phyloP scores from a whole-genome alignment of 495 filamentous ascomycete species.

The Trichoderma orchidacearum region DNA sequence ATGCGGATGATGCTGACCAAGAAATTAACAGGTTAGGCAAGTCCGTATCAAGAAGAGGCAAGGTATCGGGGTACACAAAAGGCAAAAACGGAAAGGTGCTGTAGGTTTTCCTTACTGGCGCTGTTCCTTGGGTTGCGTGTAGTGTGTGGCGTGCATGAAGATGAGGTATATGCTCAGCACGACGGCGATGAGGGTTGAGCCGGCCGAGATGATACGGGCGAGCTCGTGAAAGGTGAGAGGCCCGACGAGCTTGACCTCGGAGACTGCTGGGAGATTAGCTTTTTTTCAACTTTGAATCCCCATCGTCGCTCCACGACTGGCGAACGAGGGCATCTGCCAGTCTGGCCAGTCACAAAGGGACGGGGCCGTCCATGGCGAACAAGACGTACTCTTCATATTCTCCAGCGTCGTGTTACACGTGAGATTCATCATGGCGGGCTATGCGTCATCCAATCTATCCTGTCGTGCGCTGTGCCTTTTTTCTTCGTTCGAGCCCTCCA shows the following conservation, averaged over 20 bases:
- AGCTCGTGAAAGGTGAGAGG: conserved; percentile 42
- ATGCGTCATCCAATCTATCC: background rate
- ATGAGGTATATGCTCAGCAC: conserved; percentile 51
- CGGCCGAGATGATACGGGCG: conserved; percentile 36
- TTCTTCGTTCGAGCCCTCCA: background rate
- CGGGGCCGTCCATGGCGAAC: background rate
- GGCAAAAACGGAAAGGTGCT: no score
- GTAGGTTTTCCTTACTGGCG: conserved; percentile 64
- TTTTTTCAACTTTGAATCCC: background rate
- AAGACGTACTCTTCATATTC: conserved; percentile 37
- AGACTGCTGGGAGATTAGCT: background rate
- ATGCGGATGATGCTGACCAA: conserved; percentile 64
- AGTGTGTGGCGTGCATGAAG: conserved; percentile 66
- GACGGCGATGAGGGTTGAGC: conserved; percentile 39
- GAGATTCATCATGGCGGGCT: conserved; percentile 13
- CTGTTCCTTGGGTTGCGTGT: conserved; percentile 71
- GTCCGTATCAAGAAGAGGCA: background rate
- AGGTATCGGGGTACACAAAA: no score
- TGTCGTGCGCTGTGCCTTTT: background rate
- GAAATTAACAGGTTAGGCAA: conserved; percentile 5
- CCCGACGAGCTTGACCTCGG: conserved; percentile 28
- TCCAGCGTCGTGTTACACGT: conserved; percentile 42
- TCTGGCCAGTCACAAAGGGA: background rate
- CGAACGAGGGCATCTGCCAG: background rate
- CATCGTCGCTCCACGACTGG: background rate